Evolutionary conservation across 768 basidiomycete species (phyloP), one percentile per base, ranked within the genome.

Genomic region (Tylopilus sp.): DNA sequence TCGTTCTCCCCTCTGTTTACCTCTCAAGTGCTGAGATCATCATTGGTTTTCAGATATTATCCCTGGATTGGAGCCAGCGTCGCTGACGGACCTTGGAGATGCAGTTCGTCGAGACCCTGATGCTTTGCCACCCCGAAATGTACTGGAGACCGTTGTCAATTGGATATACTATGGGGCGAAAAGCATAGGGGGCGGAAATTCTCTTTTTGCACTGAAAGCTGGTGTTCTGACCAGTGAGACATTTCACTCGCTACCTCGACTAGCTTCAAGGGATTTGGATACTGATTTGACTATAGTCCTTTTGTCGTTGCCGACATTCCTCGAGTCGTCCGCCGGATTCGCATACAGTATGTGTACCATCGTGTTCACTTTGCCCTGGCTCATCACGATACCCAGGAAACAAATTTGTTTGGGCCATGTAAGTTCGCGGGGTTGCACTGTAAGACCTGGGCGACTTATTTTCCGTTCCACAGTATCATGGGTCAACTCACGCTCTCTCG

Each of bases 321-420:
- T 88, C 13, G 73, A 73, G 57, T 69, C 67, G 4, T 78, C 80
- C 1, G 82, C 84, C 0, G 53, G 58, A 4, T 85, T 79, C 60
- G 83, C 85, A 2, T 86, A 82, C 51, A 53, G 83, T 83, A 43
- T 48, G 81, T 71, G 38, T 49, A 8, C 26, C 25, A 42, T 17
- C 4, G 6, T 25, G 7, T 33, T 30, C 20, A 36, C 26, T 48
- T 18, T 44, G 40, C 41, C 22, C 33, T 52, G 17, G 54, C 63
- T 43, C 33, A 39, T 26, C 17, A 49, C 9, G 22, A 33, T n/a
- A 3, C 15, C 43, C 35, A 85, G 86, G 69, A 30, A 81, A 88
- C 51, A 73, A 79, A 48, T 81, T 83, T 59, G 76, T 84, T 3
- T 91, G 88, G 88, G 86, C 74, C 10, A 75, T 88, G 83, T 88